Evolutionary conservation across 768 basidiomycete species (phyloP).

Genomic region (Podaxis mareebaensis): DNA sequence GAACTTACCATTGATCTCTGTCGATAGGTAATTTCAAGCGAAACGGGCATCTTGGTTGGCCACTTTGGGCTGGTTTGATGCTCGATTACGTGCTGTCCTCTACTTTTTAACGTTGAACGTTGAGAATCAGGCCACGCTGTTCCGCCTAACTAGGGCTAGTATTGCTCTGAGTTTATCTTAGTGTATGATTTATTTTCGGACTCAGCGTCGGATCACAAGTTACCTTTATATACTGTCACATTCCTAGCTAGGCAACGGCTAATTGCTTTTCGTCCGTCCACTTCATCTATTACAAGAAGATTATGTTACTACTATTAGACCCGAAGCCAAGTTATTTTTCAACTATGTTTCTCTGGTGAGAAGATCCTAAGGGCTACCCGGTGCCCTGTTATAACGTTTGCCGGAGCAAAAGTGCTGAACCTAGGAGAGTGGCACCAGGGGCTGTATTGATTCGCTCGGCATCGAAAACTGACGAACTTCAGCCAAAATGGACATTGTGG

Average conservation of each 20-base stretch:
- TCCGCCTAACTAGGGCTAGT: neutral
- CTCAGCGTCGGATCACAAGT: neutral
- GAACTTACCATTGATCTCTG: neutral
- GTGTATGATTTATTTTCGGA: neutral
- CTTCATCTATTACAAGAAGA: neutral
- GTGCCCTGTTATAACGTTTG: too few species aligned
- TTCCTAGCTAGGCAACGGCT: neutral
- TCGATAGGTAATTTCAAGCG: constrained; percentile 46
- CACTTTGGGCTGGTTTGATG: constrained; percentile 45
- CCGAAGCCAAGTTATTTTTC: too few species aligned
- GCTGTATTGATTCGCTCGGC: too few species aligned
- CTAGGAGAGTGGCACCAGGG: too few species aligned
- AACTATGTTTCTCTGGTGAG: too few species aligned
- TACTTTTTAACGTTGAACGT: neutral
- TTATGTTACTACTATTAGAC: too few species aligned
- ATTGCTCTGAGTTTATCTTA: neutral
- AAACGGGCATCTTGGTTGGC: constrained; percentile 47
- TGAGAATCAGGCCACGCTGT: neutral
- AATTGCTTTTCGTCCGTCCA: neutral
- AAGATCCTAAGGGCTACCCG: too few species aligned
- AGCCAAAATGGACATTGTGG: constrained; percentile 34
- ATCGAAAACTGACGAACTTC: neutral
- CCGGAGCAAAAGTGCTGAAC: too few species aligned
- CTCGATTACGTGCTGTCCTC: constrained; percentile 33
- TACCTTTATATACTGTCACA: neutral